Conservation (phyloP, 768 basidiomycete species). For the Boletus tylopilopsis region DNA sequence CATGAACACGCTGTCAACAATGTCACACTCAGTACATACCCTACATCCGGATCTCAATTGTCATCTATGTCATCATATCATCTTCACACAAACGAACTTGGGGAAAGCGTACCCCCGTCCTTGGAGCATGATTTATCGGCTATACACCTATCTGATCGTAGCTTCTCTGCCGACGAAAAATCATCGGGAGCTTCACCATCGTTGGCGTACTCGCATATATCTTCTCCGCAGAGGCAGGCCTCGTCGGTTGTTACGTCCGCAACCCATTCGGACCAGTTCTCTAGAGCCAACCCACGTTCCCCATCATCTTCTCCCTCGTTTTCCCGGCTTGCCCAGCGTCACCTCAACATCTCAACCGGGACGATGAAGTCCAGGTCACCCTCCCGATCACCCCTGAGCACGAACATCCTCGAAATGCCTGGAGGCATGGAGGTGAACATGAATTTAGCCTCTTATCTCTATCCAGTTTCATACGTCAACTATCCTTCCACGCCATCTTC, state of each 20-base stretch:
- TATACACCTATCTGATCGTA: slow-evolving; percentile 17
- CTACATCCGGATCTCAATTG: slow-evolving; percentile 29
- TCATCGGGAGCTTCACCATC: slow-evolving; percentile 8
- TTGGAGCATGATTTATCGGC: slow-evolving; percentile 23
- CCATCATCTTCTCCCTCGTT: slow-evolving; percentile 13
- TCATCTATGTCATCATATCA: slow-evolving; percentile 34
- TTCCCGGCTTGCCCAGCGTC: slow-evolving; percentile 24
- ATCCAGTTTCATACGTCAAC: slow-evolving; percentile 38
- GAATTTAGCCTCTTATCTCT: slow-evolving; percentile 8
- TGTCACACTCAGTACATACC: slow-evolving; percentile 26
- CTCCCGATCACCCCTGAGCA: slow-evolving; percentile 30
- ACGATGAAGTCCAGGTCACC: slow-evolving; percentile 30
- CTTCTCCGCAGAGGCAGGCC: slow-evolving; percentile 44
- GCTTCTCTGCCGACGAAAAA: slow-evolving; percentile 7
- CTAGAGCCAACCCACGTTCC: slow-evolving; percentile 11
- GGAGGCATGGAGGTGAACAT: slow-evolving; percentile 13
- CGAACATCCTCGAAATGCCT: slow-evolving; percentile 16
- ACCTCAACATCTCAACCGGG: slow-evolving; percentile 18
- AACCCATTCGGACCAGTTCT: slow-evolving; percentile 21
- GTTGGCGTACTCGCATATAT: slow-evolving; percentile 15
- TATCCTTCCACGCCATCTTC: slow-evolving; percentile 60
- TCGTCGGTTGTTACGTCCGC: slow-evolving; percentile 48
- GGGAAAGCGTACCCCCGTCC: slow-evolving; percentile 10
- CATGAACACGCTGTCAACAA: slow-evolving; percentile 24
- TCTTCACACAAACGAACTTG: slow-evolving; percentile 16